Base-by-base conservation (phyloP, 805 yeast genomes). In the Metschnikowia shivogae region DNA sequence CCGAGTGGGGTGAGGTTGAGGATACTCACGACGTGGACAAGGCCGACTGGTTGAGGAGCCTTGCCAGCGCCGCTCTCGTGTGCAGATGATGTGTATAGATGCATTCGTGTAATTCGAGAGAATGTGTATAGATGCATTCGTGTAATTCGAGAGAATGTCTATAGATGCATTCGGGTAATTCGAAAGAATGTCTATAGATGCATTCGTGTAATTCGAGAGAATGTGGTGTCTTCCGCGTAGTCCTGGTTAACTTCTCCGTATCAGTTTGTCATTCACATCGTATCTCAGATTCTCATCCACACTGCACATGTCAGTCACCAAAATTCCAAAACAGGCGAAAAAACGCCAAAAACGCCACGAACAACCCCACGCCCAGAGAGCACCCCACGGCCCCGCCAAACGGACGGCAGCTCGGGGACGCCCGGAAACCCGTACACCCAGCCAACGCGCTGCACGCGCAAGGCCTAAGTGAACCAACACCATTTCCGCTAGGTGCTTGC, bases 11-110 rank as follows among this genome's bases (percentile, higher is more conserved):
- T 28, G 97, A 92, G 65, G 98, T 92, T 20, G 98, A 93, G 67
- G 99, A 93, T 60, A 89, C 98, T 2, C 99, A 93, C 61, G 99
- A 93, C 63, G 97, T 93, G n/a, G 95, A 88, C 58, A 84, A 85
- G 63, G 95, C 83, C 33, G 97, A 93, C 56, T 75, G 95, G 56
- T 74, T 88, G 58, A 81, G 97, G 64, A 81, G 82, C 58, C 75
- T 93, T 38, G 82, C 92, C 30, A 78, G 89, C 53, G 90, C 96
- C 26, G 85, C 90, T 4, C 58, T 71, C 26, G 60, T 70, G 36
- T 62, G 69, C 45, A 64, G 63, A 42, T 63, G 34, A 39, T 24
- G 20, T 24, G 13, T 35, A 14, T 35, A 26, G 22, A 36, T 10
- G 6, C 6, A 22, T 22, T 29, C 14, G 4, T 29, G 13, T 22